phyloP scores from a whole-genome alignment of 768 basidiomycete genomes.

The Rhizopogon sp. region DNA sequence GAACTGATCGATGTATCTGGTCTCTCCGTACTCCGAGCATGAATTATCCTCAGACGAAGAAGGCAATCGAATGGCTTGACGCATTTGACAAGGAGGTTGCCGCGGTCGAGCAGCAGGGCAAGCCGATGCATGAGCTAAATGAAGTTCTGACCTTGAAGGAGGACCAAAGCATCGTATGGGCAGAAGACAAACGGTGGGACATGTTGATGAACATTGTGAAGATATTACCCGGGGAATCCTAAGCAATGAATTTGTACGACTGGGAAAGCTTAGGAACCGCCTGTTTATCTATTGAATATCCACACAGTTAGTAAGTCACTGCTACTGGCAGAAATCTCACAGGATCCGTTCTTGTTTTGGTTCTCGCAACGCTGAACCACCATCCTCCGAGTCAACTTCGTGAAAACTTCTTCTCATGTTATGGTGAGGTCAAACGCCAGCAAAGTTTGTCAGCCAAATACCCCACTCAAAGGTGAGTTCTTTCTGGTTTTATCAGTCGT shows the following conservation, averaged over 20 bases:
- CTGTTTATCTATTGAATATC: too few species aligned
- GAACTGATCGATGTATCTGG: slow-evolving; percentile 59
- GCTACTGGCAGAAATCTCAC: too few species aligned
- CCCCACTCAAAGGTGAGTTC: too few species aligned
- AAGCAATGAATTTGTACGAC: not conserved
- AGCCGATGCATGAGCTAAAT: slow-evolving; percentile 26
- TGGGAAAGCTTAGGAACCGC: too few species aligned
- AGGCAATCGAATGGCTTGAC: slow-evolving; percentile 55
- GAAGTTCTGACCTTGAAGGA: slow-evolving; percentile 45
- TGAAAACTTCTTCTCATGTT: too few species aligned
- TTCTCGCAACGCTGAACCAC: too few species aligned
- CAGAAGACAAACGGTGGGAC: slow-evolving; percentile 50
- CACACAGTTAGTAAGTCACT: too few species aligned
- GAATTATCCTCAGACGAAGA: slow-evolving; percentile 34
- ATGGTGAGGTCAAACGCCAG: too few species aligned
- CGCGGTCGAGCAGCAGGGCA: slow-evolving; percentile 32
- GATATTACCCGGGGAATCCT: slow-evolving; percentile 22
- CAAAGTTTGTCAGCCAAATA: too few species aligned
- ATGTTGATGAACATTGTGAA: slow-evolving; percentile 35
- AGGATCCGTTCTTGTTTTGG: too few species aligned
- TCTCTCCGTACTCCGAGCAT: slow-evolving; percentile 50
- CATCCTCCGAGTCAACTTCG: too few species aligned
- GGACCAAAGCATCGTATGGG: slow-evolving; percentile 54
- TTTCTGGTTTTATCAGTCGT: too few species aligned
- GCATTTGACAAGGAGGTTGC: slow-evolving; percentile 41